Base-by-base conservation (phyloP, 83 land plant genomes). In the Picea engelmannii region DNA sequence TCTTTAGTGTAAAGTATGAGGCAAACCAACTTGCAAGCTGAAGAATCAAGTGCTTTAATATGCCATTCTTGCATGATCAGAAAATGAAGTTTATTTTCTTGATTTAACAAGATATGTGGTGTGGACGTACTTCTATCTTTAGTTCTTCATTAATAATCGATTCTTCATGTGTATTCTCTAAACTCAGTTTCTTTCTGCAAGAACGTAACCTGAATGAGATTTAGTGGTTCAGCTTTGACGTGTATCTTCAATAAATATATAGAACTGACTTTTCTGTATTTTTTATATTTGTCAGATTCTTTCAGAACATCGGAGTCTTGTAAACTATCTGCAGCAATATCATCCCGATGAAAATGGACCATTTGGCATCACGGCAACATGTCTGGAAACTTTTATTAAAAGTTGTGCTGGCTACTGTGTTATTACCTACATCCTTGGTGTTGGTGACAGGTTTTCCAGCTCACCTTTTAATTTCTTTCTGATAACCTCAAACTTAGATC, bases 371-470 rank as follows among this genome's bases (percentile, higher is more conserved):
- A 95, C 97, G 69, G 90, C 98, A 23, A 86, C 91, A 5, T 97
- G 99, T 85, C 93, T 97, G 73, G 99, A 97, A 82, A 97, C 99
- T 66, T 97, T 97, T 84, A 92, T 97, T 24, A 97, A 95, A 79
- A 97, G 99, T 83, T 97, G 99, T 91, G 99, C 99, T 86, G 99
- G 99, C 27, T 97, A 97, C 76, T 97, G 98, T 84, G 99, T 97
- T 47, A 97, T 97, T 73, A 97, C 95, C 70, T 97, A 97, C 82
- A 97, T 97, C 16, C 86, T 97, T 77, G 99, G 99, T 5, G 89
- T 97, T 87, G 99, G 99, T 69, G 99, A 97, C 89, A 97, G 99
- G 99, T 97, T n/a, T 24, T 11, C 18, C 10, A 84, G 3, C 52
- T 18, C 8, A 73, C 44, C 55, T 80, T 66, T 11, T 20, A 58